Base-by-base conservation (phyloP, 257 asterid species). In the Thymus quinquecostatus region DNA sequence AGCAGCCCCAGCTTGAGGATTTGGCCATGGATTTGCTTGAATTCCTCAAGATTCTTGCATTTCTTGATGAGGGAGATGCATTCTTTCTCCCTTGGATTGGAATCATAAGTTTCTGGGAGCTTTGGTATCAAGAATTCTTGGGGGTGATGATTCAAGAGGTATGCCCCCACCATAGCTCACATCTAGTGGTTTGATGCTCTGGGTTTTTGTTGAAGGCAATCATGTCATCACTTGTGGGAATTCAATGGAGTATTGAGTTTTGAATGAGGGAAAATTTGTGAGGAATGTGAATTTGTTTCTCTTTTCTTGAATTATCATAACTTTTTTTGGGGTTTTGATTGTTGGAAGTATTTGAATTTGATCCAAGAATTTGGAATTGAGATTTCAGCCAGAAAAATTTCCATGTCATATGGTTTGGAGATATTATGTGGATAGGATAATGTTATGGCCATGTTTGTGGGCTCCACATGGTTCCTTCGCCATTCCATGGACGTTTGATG, bases 21-120 rank as follows among this genome's bases (percentile, higher is more conserved):
- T 73, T 80, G 88, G 70, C 84, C 85, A 71, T 92, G 98, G 11
- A 82, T 79, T 80, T 86, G 89, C 90, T 84, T 86, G 81, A 89
- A 78, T 45, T 89, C 91, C 30, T 58, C 74, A 68, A 86, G 44
- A 53, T 8, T 81, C 28, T 28, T 76, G 92, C 97, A 85, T 70
- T 74, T 84, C 84, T 84, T 92, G 40, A 84, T 57, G 21, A 81
- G 75, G 57, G 87, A 84, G 45, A 89, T 71, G 71, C 85, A 84
- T 69, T 89, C 89, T 77, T 89, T 86, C 62, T 87, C 96, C 78
- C 85, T 89, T 28, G 21, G 74, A 68, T 10, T 45, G 77, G 65
- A 83, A 67, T 83, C 86, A 33, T 83, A 87, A 38, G 60, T 41
- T 34, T 79, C 92, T 69, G 80, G 84, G 73, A 11, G 14, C 62